These are phyloP conservation scores for Leishmania tropica DNA, from an alignment of 208 protist species.

Conservation along the genomic window DNA sequence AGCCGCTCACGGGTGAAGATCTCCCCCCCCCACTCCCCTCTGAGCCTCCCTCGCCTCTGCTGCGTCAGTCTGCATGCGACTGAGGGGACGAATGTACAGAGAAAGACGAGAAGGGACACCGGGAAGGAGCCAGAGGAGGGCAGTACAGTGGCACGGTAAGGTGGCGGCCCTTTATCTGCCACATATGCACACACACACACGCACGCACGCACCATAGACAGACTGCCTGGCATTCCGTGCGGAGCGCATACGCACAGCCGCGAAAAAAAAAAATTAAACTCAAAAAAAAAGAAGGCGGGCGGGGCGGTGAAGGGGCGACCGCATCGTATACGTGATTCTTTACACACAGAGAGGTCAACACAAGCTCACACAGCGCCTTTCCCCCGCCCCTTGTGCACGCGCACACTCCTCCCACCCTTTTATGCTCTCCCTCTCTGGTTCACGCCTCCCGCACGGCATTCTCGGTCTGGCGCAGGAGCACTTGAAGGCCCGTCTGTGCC, in stretches of 20 bases:
- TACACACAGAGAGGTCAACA: neutral
- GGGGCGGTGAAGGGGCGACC: neutral
- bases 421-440: neutral
- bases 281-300: neutral
- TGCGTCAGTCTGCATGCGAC: neutral
- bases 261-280: neutral
- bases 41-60: neutral
- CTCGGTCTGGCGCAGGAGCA: conserved; percentile 10
- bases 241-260: neutral
- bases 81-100: conserved; percentile 2
- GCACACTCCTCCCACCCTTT: neutral
- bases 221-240: neutral
- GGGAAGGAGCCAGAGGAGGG: conserved; percentile 22
- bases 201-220: neutral
- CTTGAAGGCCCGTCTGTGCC: conserved; percentile 38
- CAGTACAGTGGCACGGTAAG: neutral
- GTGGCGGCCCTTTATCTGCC: neutral
- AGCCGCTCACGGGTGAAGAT: neutral
- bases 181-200: neutral
- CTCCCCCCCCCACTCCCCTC: neutral
- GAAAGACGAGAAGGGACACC: conserved; percentile 1
- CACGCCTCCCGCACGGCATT: neutral
- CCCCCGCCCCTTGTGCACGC: neutral
- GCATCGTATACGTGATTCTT: neutral
- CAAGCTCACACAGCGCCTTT: neutral